Percentiles rank a stretch among this genome's conserved stretches.
Conservation (phyloP, 2,329 filamentous ascomycete genomes). For the Thielaviopsis euricoi region DNA sequence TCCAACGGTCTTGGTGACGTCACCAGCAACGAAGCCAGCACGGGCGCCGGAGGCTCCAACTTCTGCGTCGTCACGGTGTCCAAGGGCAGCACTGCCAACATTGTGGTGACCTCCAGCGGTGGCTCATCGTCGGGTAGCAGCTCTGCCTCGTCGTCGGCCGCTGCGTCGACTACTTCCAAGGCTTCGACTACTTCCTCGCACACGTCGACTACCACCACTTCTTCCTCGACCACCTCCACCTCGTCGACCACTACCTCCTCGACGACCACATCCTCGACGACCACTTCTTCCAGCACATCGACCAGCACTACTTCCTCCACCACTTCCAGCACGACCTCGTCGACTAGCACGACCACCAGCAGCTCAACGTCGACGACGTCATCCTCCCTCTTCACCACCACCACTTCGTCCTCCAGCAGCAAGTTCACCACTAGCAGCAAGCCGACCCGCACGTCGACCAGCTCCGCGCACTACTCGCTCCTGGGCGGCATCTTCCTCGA, state of each 20-base stretch:
- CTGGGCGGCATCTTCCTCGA: conserved; percentile 38
- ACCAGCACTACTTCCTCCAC: conserved; percentile 12
- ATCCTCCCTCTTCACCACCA: not conserved
- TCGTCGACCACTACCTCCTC: conserved; percentile 7
- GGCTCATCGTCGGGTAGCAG: conserved; percentile 22
- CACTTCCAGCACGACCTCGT: conserved; percentile 10
- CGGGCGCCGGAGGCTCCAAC: conserved; percentile 48
- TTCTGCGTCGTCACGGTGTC: conserved; percentile 68
- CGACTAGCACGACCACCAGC: conserved; percentile 14
- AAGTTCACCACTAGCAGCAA: conserved; percentile 11
- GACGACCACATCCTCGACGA: conserved; percentile 8
- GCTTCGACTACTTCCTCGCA: conserved; percentile 15
- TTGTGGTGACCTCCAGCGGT: conserved; percentile 42
- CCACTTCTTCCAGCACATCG: not conserved
- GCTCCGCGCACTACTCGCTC: conserved; percentile 16
- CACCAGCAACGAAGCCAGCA: conserved; percentile 32
- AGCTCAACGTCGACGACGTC: conserved; percentile 2
- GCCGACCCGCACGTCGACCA: conserved; percentile 13
- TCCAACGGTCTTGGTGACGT: conserved; percentile 39
- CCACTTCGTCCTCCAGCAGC: conserved; percentile 10
- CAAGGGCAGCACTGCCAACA: conserved; percentile 46
- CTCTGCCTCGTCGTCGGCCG: conserved; percentile 12
- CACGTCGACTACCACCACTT: conserved; percentile 16
- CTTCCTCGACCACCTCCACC: conserved; percentile 12
- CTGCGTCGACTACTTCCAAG: conserved; percentile 13